Percentiles rank a stretch among this genome's conserved stretches.
Conservation (phyloP, 768 basidiomycete genomes). For the Boletus patriciae region DNA sequence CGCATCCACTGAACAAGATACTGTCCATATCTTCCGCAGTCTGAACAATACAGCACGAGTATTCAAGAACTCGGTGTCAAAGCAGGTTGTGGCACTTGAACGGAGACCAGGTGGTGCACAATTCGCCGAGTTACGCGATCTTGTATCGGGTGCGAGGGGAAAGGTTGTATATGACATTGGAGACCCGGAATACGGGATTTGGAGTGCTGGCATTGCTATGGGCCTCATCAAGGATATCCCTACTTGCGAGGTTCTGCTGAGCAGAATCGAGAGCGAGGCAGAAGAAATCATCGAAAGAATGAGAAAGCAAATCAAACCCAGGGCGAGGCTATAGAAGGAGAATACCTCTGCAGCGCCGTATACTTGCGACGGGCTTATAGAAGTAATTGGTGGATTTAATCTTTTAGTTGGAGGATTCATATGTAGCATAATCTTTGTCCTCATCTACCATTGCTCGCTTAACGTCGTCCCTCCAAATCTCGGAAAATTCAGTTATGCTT, state of each 20-base stretch:
- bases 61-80: slow-evolving; percentile 79
- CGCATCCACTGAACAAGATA: slow-evolving; percentile 76
- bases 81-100: slow-evolving; percentile 86
- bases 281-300: slow-evolving; percentile 62
- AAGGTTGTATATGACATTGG: slow-evolving; percentile 78
- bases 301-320: slow-evolving; percentile 23
- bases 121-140: slow-evolving; percentile 80
- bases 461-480: slow-evolving; percentile 59
- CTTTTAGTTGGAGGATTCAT: neutral
- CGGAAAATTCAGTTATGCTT: slow-evolving; percentile 70
- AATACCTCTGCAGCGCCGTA: slow-evolving; percentile 1
- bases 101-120: slow-evolving; percentile 78
- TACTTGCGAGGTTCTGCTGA: slow-evolving; percentile 71
- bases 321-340: slow-evolving; percentile 21
- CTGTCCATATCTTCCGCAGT: slow-evolving; percentile 88
- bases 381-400: neutral
- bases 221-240: slow-evolving; percentile 84
- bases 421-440: neutral
- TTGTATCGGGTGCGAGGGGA: slow-evolving; percentile 72
- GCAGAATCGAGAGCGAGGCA: slow-evolving; percentile 70
- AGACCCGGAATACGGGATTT: slow-evolving; percentile 85
- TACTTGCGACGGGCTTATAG: neutral
- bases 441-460: slow-evolving; percentile 31
- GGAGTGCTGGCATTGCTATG: slow-evolving; percentile 65
- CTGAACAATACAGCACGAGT: slow-evolving; percentile 82